Evolutionary conservation across 2,329 filamentous ascomycete genomes (phyloP), one percentile per base, ranked within the genome.

Genomic region (Amauroascus niger): DNA sequence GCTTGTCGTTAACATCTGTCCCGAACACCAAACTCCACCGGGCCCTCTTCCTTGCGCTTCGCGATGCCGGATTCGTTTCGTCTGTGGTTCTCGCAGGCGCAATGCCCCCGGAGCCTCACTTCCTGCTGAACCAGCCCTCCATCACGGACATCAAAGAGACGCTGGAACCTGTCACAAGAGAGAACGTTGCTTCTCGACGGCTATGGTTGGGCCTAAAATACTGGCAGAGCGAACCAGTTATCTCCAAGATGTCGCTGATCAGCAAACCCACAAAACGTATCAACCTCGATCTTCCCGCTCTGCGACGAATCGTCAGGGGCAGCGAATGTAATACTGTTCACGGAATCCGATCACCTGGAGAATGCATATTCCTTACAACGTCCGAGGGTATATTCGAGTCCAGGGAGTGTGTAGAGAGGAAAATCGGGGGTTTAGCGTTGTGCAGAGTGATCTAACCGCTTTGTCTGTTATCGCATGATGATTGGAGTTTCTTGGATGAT

Each of bases 161-260:
- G 57, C 61, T 63, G 46, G 75, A 80, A 61, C 75, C 74, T 13
- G 76, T 87, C 54, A 88, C 84, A 46, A 74, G 76, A 57, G 76
- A 74, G 62, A 95, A 94, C 70, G 80, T 88, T 35, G 79, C 88
- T 3, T 78, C 75, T 37, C 79, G 87, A 65, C 78, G 90, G 56
- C 74, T 96, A 60, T 96, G 90, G 90, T 71, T 96, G 11, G 88
- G 88, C 1, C 74, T 95, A 64, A 95, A 95, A 74, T 95, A 95
- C 78, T 87, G 81, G 80, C 82, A 89, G 61, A 86, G 86, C 65
- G 77, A 83, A 69, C 88, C 90, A 5, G 88, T 95, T 20, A 72
- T 96, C 60, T 76, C 75, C 58, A 77, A 80, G 59, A 77, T 91
- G 63, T 69, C 71, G 47, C 68, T 85, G 65, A 75, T 95, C 56